phyloP scores from a whole-genome alignment of 2,329 filamentous ascomycete species.

The Cyphellophora europaea region DNA sequence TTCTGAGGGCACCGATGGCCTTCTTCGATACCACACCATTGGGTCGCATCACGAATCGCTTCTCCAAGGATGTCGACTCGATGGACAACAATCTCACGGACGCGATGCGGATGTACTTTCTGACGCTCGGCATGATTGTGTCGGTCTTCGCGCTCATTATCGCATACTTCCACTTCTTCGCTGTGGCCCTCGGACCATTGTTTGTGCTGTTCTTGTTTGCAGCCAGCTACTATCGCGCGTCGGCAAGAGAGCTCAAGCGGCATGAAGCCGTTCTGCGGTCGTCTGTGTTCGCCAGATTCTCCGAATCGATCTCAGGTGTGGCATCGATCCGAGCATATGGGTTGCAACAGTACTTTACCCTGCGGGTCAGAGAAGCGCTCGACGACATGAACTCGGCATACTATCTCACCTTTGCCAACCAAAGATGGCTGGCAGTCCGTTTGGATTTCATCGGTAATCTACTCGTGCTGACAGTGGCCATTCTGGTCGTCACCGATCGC shows the following conservation, averaged over 20 bases:
- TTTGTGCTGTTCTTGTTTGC: conserved; percentile 72
- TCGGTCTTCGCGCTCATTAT: conserved; percentile 86
- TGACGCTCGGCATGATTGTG: conserved; percentile 73
- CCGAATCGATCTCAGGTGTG: conserved; percentile 75
- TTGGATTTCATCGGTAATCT: conserved; percentile 76
- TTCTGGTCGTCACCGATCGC: conserved; percentile 83
- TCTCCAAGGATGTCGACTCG: conserved; percentile 88
- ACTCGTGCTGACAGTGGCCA: conserved; percentile 78
- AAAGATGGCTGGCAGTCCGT: conserved; percentile 81
- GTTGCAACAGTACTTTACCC: conserved; percentile 63
- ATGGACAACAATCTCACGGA: conserved; percentile 92
- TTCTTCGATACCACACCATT: conserved; percentile 97
- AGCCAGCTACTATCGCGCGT: conserved; percentile 79
- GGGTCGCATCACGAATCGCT: conserved; percentile 90
- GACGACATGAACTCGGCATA: conserved; percentile 93
- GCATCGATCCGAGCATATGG: conserved; percentile 86
- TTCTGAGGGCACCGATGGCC: conserved; percentile 63
- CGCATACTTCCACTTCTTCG: conserved; percentile 88
- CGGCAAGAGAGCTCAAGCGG: conserved; percentile 87
- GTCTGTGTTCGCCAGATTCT: conserved; percentile 80
- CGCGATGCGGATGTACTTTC: conserved; percentile 83
- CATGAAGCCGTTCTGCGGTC: conserved; percentile 86
- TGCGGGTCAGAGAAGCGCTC: conserved; percentile 60
- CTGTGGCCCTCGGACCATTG: conserved; percentile 58
- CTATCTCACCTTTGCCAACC: conserved; percentile 90